Evolutionary conservation across 768 basidiomycete species (phyloP).

Genomic region (Suillus clintonianus): DNA sequence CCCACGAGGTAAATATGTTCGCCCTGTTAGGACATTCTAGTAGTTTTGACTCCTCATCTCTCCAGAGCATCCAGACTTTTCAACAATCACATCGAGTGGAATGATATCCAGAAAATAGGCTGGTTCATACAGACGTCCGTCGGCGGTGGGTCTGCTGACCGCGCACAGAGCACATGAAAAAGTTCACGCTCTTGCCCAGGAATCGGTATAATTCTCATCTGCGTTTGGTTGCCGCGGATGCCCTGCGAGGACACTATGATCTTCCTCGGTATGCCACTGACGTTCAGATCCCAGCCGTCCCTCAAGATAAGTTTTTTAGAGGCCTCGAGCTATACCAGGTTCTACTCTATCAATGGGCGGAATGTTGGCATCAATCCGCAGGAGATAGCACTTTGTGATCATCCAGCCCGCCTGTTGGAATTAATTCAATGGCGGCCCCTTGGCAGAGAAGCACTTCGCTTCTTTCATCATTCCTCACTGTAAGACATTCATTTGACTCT

Average conservation of each 20-base stretch:
- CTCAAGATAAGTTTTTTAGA: conserved; percentile 35
- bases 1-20: conserved; percentile 21
- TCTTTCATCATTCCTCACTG: neutral
- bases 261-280: conserved; percentile 32
- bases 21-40: neutral
- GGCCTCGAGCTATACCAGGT: neutral
- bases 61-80: conserved; percentile 41
- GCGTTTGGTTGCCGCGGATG: conserved; percentile 32
- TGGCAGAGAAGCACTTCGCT: neutral
- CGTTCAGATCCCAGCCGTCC: conserved; percentile 41
- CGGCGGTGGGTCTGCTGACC: conserved; percentile 26
- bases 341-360: neutral
- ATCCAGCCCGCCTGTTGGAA: neutral
- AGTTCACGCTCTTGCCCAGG: conserved; percentile 26
- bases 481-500: neutral
- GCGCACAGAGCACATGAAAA: conserved; percentile 17
- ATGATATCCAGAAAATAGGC: conserved; percentile 32
- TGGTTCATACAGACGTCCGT: no score
- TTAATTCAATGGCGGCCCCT: neutral
- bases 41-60: conserved; percentile 19
- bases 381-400: neutral
- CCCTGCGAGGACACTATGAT: conserved; percentile 29
- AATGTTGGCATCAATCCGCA: neutral
- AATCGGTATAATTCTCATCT: conserved; percentile 25
- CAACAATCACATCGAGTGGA: conserved; percentile 38